Conservation (phyloP, 768 basidiomycete genomes). For the Lactarius tabidus region DNA sequence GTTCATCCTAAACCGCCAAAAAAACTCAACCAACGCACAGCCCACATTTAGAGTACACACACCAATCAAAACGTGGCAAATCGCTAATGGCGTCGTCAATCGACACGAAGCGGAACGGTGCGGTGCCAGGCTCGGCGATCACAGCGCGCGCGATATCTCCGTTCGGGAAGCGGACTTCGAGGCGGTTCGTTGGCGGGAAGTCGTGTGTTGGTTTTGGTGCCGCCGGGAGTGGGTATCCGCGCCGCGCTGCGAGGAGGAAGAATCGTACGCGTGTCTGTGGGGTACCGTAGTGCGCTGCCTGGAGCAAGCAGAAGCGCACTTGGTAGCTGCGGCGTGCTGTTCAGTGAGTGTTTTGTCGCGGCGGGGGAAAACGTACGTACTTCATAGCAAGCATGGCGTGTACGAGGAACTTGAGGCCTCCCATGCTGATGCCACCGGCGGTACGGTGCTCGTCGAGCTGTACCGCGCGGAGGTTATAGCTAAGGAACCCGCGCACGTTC, state of each 20-base stretch:
- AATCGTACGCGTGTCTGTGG: constrained; percentile 45
- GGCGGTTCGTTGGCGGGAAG: constrained; percentile 36
- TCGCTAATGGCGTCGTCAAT: constrained; percentile 74
- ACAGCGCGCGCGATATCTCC: constrained; percentile 43
- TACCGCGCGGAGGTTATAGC: constrained; percentile 37
- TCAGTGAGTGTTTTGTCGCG: neutral
- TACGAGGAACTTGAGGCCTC: constrained; percentile 65
- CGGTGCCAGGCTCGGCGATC: constrained; percentile 44
- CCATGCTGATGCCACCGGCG: constrained; percentile 64
- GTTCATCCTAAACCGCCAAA: constrained; percentile 14
- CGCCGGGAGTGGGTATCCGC: constrained; percentile 35
- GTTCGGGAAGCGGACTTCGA: constrained; percentile 52
- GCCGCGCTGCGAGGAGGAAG: constrained; percentile 45
- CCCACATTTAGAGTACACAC: constrained; percentile 21
- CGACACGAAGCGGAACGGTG: constrained; percentile 46
- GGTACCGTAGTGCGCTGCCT: constrained; percentile 47
- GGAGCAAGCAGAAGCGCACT: constrained; percentile 40
- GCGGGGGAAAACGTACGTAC: constrained; percentile 35
- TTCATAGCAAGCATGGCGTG: constrained; percentile 60
- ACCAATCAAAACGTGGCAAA: constrained; percentile 74
- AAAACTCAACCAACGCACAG: constrained; percentile 3
- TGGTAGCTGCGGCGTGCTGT: constrained; percentile 39
- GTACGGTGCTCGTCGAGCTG: constrained; percentile 42
- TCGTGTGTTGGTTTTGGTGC: constrained; percentile 44
- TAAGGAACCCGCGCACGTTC: constrained; percentile 46